These are phyloP conservation scores for Lecanicillium sp. DNA, from an alignment of 2,329 filamentous ascomycete genomes.

Conservation along the genomic window DNA sequence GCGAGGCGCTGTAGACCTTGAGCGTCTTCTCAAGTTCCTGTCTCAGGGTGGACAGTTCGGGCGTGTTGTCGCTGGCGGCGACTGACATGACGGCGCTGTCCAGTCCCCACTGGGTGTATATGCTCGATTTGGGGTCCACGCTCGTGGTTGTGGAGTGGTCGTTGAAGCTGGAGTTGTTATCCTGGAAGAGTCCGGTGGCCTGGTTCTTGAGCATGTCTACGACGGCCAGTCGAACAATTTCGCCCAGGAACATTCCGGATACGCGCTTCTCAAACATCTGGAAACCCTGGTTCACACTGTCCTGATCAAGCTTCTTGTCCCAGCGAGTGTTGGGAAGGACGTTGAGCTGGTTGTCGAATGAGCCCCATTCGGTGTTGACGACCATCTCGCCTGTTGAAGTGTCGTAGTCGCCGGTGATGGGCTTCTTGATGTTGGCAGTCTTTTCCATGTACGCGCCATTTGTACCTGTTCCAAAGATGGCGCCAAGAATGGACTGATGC, in stretches of 20 bases:
- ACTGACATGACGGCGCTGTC: conserved; percentile 88
- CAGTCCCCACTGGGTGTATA: conserved; percentile 80
- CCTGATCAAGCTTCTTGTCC: conserved; percentile 70
- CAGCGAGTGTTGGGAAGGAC: conserved; percentile 82
- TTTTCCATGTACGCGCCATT: conserved; percentile 98
- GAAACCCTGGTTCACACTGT: conserved; percentile 83
- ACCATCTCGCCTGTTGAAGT: conserved; percentile 87
- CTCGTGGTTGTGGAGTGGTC: conserved; percentile 64
- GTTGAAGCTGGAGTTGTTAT: conserved; percentile 66
- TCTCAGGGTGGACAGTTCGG: conserved; percentile 65
- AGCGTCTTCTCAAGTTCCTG: conserved; percentile 73
- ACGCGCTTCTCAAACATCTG: conserved; percentile 99
- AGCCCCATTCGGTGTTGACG: conserved; percentile 97
- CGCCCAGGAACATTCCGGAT: conserved; percentile 96
- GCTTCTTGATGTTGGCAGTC: conserved; percentile 76
- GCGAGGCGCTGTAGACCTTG: conserved; percentile 66
- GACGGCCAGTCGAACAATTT: conserved; percentile 77
- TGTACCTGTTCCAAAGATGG: conserved; percentile 95
- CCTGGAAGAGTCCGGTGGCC: conserved; percentile 65
- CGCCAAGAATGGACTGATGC: conserved; percentile 81
- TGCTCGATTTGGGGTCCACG: conserved; percentile 56
- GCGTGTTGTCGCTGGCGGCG: conserved; percentile 72
- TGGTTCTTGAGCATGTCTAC: conserved; percentile 65
- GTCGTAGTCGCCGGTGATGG: conserved; percentile 65
- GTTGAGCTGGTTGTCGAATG: conserved; percentile 89